Percentiles rank a stretch among this genome's conserved stretches.
phyloP scores from a whole-genome alignment of 306 rosid species.

The Rosa persica region DNA sequence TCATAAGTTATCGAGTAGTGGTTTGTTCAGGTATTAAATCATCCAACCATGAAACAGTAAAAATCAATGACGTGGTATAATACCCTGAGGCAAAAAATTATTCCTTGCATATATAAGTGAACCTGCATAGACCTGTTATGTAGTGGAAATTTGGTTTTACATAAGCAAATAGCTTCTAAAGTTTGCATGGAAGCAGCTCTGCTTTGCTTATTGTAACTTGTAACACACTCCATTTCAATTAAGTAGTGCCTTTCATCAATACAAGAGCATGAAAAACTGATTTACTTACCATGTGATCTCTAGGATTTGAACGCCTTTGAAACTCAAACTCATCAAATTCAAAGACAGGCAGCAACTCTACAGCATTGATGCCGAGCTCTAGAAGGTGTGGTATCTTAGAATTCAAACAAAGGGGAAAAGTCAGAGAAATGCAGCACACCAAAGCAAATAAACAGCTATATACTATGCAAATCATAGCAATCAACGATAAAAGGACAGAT shows the following conservation, averaged over 20 bases:
- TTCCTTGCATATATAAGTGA: background rate
- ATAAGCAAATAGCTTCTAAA: background rate
- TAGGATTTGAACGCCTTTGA: conserved; percentile 80
- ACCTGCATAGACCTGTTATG: background rate
- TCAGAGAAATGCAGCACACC: conserved; percentile 11
- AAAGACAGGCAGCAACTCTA: conserved; percentile 83
- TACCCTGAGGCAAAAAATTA: background rate
- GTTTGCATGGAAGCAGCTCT: background rate
- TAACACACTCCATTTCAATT: background rate
- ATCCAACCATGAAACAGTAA: background rate
- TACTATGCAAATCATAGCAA: background rate
- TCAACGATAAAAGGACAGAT: background rate
- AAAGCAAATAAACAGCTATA: background rate
- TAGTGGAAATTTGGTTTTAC: background rate
- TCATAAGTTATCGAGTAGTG: background rate
- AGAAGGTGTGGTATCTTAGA: conserved; percentile 89
- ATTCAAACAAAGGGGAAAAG: conserved; percentile 17
- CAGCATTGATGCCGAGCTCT: conserved; percentile 94
- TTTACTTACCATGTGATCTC: conserved; percentile 88
- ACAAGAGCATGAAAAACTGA: background rate
- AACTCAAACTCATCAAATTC: conserved; percentile 95
- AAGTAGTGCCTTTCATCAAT: background rate
- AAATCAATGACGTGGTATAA: background rate
- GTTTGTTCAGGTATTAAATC: background rate
- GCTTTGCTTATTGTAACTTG: background rate